Conservation (phyloP, 2,329 filamentous ascomycete species). For the Ophiostoma pallidulum region DNA sequence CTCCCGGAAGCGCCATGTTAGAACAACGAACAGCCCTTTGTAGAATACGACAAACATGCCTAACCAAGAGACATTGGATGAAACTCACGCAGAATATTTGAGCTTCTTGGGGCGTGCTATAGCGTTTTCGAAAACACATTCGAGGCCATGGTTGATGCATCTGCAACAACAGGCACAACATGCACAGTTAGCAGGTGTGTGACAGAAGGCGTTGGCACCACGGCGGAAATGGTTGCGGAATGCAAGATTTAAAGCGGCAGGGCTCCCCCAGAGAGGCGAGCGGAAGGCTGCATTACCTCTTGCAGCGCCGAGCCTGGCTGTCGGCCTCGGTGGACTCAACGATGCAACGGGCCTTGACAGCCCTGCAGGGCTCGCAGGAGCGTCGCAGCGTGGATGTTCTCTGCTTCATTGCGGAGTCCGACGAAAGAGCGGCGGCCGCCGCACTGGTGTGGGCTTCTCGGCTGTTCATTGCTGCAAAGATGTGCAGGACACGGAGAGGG, state of each 20-base stretch:
- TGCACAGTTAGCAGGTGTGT: neutral
- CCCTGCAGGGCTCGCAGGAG: conserved; percentile 18
- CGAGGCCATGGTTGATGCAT: conserved; percentile 13
- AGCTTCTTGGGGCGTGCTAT: conserved; percentile 19
- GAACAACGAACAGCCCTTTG: too few relatives aligned
- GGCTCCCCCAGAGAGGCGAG: neutral
- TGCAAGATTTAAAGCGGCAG: neutral
- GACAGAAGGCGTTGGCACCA: too few relatives aligned
- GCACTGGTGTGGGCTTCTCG: neutral
- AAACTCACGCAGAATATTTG: conserved; percentile 16
- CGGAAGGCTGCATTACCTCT: conserved; percentile 11
- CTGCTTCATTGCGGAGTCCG: conserved; percentile 5
- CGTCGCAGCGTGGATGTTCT: conserved; percentile 17
- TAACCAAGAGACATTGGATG: too few relatives aligned
- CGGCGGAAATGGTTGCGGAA: neutral
- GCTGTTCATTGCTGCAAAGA: conserved; percentile 4
- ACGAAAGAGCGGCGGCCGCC: neutral
- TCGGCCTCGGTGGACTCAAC: conserved; percentile 4
- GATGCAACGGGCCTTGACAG: conserved; percentile 19
- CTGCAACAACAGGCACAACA: neutral
- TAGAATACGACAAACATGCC: too few relatives aligned
- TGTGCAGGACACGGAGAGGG: neutral
- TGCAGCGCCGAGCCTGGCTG: conserved; percentile 12
- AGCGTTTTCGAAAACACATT: conserved; percentile 19
- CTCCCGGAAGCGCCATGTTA: neutral